Conservation (phyloP, 257 asterid genomes). For the Knoxia roxburghii region DNA sequence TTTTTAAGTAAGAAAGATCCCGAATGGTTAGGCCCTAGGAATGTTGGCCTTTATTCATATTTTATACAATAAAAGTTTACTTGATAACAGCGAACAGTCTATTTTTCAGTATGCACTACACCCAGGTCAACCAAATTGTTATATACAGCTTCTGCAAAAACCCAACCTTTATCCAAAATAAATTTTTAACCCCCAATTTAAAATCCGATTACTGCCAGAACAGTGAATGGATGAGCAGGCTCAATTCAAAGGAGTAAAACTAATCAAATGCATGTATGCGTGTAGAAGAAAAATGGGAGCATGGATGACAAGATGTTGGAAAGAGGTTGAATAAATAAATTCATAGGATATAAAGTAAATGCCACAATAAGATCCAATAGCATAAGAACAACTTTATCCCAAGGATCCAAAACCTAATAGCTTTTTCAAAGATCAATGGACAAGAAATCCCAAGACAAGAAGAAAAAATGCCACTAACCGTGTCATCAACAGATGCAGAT, state of each 20-base stretch:
- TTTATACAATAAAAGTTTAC: too few relatives aligned
- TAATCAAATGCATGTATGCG: background rate
- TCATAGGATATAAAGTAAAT: too few relatives aligned
- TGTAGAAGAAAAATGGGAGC: background rate
- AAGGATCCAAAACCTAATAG: too few relatives aligned
- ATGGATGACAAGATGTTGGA: background rate
- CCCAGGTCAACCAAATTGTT: background rate
- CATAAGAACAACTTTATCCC: background rate
- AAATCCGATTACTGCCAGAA: too few relatives aligned
- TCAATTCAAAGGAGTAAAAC: too few relatives aligned
- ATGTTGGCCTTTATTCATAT: too few relatives aligned
- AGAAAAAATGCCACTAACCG: slow-evolving; percentile 45
- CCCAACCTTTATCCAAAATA: background rate
- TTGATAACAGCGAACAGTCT: background rate
- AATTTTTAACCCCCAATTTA: too few relatives aligned
- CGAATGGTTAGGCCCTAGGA: too few relatives aligned
- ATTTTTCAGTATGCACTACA: background rate
- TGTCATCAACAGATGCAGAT: slow-evolving; percentile 94
- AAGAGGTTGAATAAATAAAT: too few relatives aligned
- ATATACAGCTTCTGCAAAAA: background rate
- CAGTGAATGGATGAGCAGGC: too few relatives aligned
- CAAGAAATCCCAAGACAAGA: background rate
- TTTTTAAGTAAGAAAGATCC: too few relatives aligned
- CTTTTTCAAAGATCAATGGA: too few relatives aligned
- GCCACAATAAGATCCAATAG: background rate